Evolutionary conservation across 441 rosid genomes (phyloP), one percentile per base, ranked within the genome.

Genomic region (Dalechampia spathulata): DNA sequence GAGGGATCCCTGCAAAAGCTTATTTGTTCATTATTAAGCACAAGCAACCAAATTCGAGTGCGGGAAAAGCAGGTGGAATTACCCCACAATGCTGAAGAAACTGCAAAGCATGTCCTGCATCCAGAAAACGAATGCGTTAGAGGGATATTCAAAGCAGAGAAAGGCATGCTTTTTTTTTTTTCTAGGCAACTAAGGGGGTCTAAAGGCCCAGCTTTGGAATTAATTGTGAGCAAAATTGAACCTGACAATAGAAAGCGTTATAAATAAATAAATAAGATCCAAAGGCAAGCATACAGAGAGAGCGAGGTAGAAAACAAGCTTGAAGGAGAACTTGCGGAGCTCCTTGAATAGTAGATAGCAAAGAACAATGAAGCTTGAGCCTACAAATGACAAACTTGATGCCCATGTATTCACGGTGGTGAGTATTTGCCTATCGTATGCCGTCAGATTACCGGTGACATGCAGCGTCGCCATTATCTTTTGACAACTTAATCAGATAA

Each of bases 301-400:
- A 37, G 96, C 93, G 37, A 92, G 98, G 77, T 78, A 84, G 83
- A 88, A 86, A 70, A 92, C 86, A 75, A 92, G 98, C 85, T 92
- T 92, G 83, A 88, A 88, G 69, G 96, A 92, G 85, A 88, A 84
- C 64, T 92, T 92, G 74, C 92, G 88, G 37, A 88, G 95, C 63
- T 92, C 90, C 62, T 82, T 83, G 84, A 86, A 86, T 75, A 92
- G 91, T 25, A 75, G 65, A 65, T 92, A 92, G 72, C 96, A 92
- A 28, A 81, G 79, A 1, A 92, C 96, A 9, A 92, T 92, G 78
- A 92, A 92, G 30, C 86, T 69, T 16, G 96, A 92, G 15, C 96
- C 96, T 19, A 88, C 68, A 26, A 92, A 82, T 1, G 99, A 92
- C 34, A 92, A 78, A 72, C 82, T 83, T 2, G 96, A 83, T 5